Base-by-base conservation (phyloP, 2,329 filamentous ascomycete species). In the Beauveria sp. region DNA sequence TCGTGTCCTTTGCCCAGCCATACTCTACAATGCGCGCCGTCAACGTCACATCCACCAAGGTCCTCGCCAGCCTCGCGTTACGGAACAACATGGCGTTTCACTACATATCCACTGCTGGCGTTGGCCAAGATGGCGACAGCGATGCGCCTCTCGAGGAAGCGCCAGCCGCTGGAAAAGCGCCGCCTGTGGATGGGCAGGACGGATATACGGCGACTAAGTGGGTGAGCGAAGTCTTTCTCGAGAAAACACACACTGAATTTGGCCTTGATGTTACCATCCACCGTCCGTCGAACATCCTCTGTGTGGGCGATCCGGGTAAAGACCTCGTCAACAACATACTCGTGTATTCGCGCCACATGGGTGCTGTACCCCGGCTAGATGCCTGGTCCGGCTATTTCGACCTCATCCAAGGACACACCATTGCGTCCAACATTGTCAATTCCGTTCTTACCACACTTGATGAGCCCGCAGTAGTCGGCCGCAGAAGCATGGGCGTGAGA, bases 161-260 rank as follows among this genome's bases (percentile, higher is more conserved):
- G 14, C 61, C 60, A 12, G 59, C 62, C 8, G 63, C 63, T 14
- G 24, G 48, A 8, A 52, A 51, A 45, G 50, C 16, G 16, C 65
- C 68, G 8, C 66, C 69, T 0, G 34, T 54, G 1, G 65, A 70
- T 55, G 69, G 68, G 5, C 50, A 65, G 0, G 66, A 73, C 26
- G 75, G 75, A 2, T 77, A 76, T 52, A 60, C 66, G 3, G 66
- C 72, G 0, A 63, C 69, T 0, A 73, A 74, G 61, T 76, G 74
- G 75, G 73, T 65, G 1, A 70, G 68, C 54, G 75, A 77, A 64
- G 38, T 60, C 0, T 65, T 70, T 48, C 68, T 76, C 1, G 72
- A 74, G 63, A 59, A 28, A n/a, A 0, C 18, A 5, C 18, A 50
- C 20, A 9, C 31, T 1, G 12, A 14, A 2, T 50, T 50, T 8